Evolutionary conservation across 768 basidiomycete genomes (phyloP), one percentile per base, ranked within the genome.

Genomic region (Strobilomyces confusus): DNA sequence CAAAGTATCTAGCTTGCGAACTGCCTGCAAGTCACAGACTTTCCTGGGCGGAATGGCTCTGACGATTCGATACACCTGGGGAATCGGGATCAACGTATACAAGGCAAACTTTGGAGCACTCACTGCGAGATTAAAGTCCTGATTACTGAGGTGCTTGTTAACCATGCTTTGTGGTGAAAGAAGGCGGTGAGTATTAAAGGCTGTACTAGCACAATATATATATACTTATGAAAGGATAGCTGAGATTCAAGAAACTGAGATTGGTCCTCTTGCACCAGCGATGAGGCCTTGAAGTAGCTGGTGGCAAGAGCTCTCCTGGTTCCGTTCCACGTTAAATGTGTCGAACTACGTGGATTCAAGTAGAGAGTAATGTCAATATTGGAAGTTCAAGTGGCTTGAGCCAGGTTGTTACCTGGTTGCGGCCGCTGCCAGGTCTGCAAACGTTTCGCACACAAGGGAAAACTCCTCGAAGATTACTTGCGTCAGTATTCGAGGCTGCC

Each of bases 51-150:
- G 88, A 51, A 91, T 85, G 33, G 74, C 73, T 32, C 82, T 78
- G 20, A 89, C 80, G 33, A 80, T 73, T 30, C 82, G 76, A 56
- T 89, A 89, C 17, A 90, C 87, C 83, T 88, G 65, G 20, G 29
- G 25, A 33, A 29, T 36, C 49, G 11, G 19, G 22, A 52, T 22
- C 48, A 42, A 44, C 5, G 20, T 13, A n/a, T 11, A 25, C 14
- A 29, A 17, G 23, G 23, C 7, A n/a, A 22, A 3, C 4, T 5
- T 32, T 2, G 17, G 26, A 29, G 13, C 15, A 55, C 62, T 48
- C 37, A 57, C 60, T 22, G 53, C 53, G n/a, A 61, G 36, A 48
- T 59, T 57, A 7, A 61, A 50, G 11, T 57, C 57, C 25, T 61
- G 22, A 17, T 48, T 19, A 33, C 7, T 51, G 32, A 41, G 19